These are phyloP conservation scores for Lithohypha guttulata DNA, from an alignment of 2,329 filamentous ascomycete species.

Conservation along the genomic window DNA sequence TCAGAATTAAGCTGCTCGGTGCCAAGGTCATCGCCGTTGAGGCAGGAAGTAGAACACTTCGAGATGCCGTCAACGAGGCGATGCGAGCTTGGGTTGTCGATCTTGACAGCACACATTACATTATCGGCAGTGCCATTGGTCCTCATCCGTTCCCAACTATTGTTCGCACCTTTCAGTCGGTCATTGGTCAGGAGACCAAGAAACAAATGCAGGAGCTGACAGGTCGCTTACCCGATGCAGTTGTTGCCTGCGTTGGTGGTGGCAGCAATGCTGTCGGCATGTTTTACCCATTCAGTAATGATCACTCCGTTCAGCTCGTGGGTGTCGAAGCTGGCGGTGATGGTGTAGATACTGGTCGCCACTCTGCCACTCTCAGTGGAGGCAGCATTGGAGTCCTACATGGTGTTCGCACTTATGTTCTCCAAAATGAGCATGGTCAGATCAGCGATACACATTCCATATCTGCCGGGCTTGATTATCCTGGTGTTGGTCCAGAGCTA, in stretches of 20 bases:
- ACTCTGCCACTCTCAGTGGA: slow-evolving; percentile 77
- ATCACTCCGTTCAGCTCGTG: slow-evolving; percentile 72
- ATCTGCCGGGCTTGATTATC: slow-evolving; percentile 92
- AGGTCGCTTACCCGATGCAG: slow-evolving; percentile 85
- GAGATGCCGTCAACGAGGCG: slow-evolving; percentile 90
- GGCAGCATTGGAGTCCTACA: slow-evolving; percentile 89
- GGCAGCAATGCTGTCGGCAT: slow-evolving; percentile 93
- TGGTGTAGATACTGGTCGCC: slow-evolving; percentile 71
- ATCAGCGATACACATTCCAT: slow-evolving; percentile 93
- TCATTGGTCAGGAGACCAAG: slow-evolving; percentile 93
- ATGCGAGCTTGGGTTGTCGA: slow-evolving; percentile 87
- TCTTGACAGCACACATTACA: slow-evolving; percentile 92
- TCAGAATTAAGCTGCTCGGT: slow-evolving; percentile 93
- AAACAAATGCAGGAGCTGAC: slow-evolving; percentile 74
- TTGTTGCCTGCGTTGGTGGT: slow-evolving; percentile 92
- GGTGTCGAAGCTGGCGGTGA: slow-evolving; percentile 95
- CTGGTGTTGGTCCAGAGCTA: slow-evolving; percentile 88
- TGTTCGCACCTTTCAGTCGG: slow-evolving; percentile 91
- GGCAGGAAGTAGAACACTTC: slow-evolving; percentile 71
- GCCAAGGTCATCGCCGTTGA: slow-evolving; percentile 89
- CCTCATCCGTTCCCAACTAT: slow-evolving; percentile 97
- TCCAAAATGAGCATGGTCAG: slow-evolving; percentile 87
- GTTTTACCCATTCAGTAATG: slow-evolving; percentile 92
- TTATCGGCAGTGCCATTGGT: slow-evolving; percentile 93
- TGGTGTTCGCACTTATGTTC: slow-evolving; percentile 88